phyloP scores from a whole-genome alignment of 2,329 filamentous ascomycete genomes.

The Venturia aucupariae region DNA sequence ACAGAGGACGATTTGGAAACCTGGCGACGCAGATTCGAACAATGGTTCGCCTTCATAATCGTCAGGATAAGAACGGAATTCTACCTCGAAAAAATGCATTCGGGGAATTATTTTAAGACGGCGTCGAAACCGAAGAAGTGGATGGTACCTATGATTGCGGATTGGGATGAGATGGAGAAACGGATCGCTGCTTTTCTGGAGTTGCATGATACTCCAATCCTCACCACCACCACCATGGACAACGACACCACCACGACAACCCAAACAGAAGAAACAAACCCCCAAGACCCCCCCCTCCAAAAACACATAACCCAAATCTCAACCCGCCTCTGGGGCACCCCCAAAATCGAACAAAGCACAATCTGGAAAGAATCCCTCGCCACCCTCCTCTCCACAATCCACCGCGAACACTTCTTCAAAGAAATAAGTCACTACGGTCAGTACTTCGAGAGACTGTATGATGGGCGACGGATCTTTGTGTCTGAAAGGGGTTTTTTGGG shows the following conservation, averaged over 20 bases:
- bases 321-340: constrained; percentile 8
- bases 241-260: neutral
- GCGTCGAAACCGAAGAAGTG: constrained; percentile 1
- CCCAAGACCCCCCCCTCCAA: neutral
- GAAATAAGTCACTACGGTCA: constrained; percentile 6
- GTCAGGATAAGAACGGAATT: neutral
- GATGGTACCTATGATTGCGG: constrained; percentile 12
- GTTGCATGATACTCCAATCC: neutral
- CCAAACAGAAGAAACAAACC: neutral
- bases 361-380: neutral
- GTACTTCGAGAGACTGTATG: constrained; percentile 11
- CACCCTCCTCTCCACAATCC: neutral
- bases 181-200: constrained; percentile 12
- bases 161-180: constrained; percentile 7
- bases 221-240: neutral
- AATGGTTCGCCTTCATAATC: constrained; percentile 14
- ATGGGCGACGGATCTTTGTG: constrained; percentile 11
- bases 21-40: constrained; percentile 9
- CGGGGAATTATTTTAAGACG: neutral
- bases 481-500: constrained; percentile 11
- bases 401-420: neutral
- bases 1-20: neutral
- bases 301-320: neutral
- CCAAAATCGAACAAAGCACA: neutral
- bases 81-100: constrained; percentile 8